Base-by-base conservation (phyloP, 1,139 yeast species). In the Suhomyces bokatorum region DNA sequence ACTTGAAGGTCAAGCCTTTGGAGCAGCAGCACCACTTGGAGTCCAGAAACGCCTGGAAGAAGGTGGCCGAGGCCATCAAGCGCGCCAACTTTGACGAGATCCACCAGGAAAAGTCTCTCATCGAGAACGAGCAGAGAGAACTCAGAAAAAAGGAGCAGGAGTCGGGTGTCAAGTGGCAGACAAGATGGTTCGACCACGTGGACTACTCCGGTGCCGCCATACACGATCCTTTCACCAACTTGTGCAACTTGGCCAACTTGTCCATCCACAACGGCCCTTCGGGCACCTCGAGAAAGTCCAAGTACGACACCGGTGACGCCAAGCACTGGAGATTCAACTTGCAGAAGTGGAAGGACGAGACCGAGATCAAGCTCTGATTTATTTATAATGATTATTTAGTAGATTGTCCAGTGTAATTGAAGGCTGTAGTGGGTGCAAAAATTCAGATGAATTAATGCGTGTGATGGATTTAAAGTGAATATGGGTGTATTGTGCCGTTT, bases 41-140 rank as follows among this genome's bases (percentile, higher is more conserved):
- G 67, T 75, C 87, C 44, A 82, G 96, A 68, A 78, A 72, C 53
- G 96, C 97, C 14, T 91, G 98, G 98, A 56, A 59, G 34, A 78
- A 82, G 55, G 97, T 91, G 30, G 96, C 97, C 1, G 88, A 77
- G n/a, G 97, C 97, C 13, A 85, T 89, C 54, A 79, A 75, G 49
- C 66, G 70, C 36, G 85, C 91, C 35, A 86, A 90, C 63, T 87
- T 78, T 63, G 89, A 87, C 54, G 65, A 77, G 52, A 88, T 90
- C 55, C 83, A 83, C 58, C 69, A 70, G 51, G 90, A 86, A 58
- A 91, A 91, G 73, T 74, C 89, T 13, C 70, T 73, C 61, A 77
- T 91, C 56, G 98, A 91, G 69, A 85, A 86, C 60, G 78, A 73
- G 32, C 97, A 91, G 71, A 82, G 98, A 58, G 91, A 81, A 39